These are phyloP conservation scores for Hirsutella minnesotensis DNA, from an alignment of 2,329 filamentous ascomycete genomes.

Conservation along the genomic window DNA sequence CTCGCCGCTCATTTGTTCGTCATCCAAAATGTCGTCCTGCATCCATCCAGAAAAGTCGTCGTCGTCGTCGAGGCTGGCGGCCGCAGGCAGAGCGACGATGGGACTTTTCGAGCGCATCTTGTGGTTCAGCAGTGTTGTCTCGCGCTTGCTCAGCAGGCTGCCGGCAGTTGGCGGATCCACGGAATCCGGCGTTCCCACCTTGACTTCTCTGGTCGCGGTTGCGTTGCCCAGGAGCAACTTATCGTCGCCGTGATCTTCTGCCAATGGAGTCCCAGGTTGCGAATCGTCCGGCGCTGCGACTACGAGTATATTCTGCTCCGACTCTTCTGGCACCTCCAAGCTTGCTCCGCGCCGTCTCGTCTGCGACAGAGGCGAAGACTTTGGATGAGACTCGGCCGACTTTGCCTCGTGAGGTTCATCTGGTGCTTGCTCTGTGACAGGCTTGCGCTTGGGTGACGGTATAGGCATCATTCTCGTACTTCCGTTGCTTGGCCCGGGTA, in stretches of 20 bases:
- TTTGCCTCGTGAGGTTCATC: conserved; percentile 14
- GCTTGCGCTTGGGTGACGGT: conserved; percentile 53
- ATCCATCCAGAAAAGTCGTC: conserved; percentile 25
- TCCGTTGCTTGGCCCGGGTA: conserved; percentile 54
- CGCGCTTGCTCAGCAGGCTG: background rate
- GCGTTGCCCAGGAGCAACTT: conserved; percentile 7
- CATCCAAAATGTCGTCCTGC: conserved; percentile 13
- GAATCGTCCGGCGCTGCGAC: conserved; percentile 55
- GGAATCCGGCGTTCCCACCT: conserved; percentile 1
- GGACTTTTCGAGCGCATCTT: conserved; percentile 1
- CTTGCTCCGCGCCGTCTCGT: conserved; percentile 24
- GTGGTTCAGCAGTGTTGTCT: background rate
- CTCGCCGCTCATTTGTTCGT: conserved; percentile 1
- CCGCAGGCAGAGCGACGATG: conserved; percentile 8
- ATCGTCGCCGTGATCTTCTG: conserved; percentile 18
- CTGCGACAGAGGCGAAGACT: conserved; percentile 22
- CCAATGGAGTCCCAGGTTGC: conserved; percentile 39
- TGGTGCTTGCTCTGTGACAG: conserved; percentile 16
- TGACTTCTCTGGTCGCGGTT: background rate
- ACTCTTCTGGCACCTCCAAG: conserved; percentile 21
- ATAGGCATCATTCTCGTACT: conserved; percentile 45
- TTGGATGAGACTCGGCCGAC: conserved; percentile 14
- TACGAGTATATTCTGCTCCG: conserved; percentile 45
- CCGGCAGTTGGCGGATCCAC: background rate
- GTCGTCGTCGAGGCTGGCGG: conserved; percentile 11